Evolutionary conservation across 169 alveolate genomes (phyloP).

Genomic region (Cyclospora cayetanensis): DNA sequence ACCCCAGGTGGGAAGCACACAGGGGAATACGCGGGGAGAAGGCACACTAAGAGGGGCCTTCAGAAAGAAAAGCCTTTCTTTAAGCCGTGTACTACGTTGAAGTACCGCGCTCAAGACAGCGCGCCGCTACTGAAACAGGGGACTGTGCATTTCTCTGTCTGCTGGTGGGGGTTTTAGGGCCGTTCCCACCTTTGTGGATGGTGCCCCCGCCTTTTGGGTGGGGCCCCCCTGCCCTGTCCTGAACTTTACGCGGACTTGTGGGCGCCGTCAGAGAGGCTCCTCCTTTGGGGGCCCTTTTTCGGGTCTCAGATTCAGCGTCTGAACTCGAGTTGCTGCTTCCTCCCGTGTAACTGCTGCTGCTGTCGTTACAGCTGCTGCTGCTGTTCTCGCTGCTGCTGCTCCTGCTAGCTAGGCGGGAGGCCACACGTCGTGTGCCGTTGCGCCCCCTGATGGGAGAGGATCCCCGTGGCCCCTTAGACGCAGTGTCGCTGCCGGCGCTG

Average conservation of each 20-base stretch:
- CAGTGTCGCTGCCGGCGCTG: not conserved
- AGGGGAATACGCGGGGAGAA: too few relatives aligned
- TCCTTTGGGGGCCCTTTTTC: not conserved
- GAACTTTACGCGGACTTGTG: not conserved
- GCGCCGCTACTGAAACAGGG: conserved; percentile 14
- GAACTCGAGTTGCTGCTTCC: conserved; percentile 48
- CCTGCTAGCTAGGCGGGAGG: not conserved
- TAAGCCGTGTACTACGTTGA: too few relatives aligned
- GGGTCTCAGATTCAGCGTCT: not conserved
- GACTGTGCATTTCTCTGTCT: conserved; percentile 31
- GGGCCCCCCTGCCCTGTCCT: conserved; percentile 16
- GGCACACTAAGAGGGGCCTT: too few relatives aligned
- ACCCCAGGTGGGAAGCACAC: too few relatives aligned
- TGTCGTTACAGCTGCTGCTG: not conserved
- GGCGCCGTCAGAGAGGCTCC: conserved; percentile 38
- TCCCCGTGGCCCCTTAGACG: conserved; percentile 29
- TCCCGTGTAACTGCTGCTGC: conserved; percentile 44
- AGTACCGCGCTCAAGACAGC: not conserved
- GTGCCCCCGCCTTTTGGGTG: not conserved
- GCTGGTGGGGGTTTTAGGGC: not conserved
- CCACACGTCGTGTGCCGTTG: conserved; percentile 22
- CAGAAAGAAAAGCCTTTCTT: too few relatives aligned
- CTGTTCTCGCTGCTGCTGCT: conserved; percentile 42
- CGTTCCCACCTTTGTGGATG: not conserved
- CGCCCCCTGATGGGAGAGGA: conserved; percentile 22